Base-by-base conservation (phyloP, 352 stramenopile species). In the Phytophthora syringae region DNA sequence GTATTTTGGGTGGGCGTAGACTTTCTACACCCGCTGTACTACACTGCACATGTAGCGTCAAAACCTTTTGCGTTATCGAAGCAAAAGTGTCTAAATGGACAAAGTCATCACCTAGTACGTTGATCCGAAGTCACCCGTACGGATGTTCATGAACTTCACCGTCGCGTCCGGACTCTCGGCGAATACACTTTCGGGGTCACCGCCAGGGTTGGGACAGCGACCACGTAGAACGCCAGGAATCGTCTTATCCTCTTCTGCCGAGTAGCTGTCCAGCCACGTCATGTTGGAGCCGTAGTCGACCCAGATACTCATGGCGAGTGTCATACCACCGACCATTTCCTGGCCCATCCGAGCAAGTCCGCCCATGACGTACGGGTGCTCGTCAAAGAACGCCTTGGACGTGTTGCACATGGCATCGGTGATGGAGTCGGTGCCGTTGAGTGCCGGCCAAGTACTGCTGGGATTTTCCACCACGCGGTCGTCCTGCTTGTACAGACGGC, bases 271-370 rank as follows among this genome's bases (percentile, higher is more conserved):
- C 28, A 90, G 67, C 81, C 81, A 90, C 22, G 76, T 67, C 36
- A 69, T 81, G 39, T 88, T 56, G 21, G 70, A 70, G 3, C 64
- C 76, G 52, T 84, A 60, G 67, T 90, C 81, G 0, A 74, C 67
- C 81, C 81, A 90, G 37, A 90, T 49, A 39, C 78, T 88, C 67
- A 90, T 87, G 12, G 73, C 67, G 44, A 90, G 59, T 25, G 84
- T 78, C 54, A 90, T 60, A n/a, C 81, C 81, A 11, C 64, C 65
- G 27, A 64, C 37, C 39, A 90, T 72, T 50, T 72, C 55, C 7
- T 70, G 50, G 15, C 79, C 77, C 32, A 90, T 74, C 7, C 68
- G 51, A 25, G 55, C 60, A 9, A 90, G 76, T 1, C 60, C 64
- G 13, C 79, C 79, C 61, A 78, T 77, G 34, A 39, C 42, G 30